phyloP scores from a whole-genome alignment of 345 rosid species.

The Kandelia obovata region DNA sequence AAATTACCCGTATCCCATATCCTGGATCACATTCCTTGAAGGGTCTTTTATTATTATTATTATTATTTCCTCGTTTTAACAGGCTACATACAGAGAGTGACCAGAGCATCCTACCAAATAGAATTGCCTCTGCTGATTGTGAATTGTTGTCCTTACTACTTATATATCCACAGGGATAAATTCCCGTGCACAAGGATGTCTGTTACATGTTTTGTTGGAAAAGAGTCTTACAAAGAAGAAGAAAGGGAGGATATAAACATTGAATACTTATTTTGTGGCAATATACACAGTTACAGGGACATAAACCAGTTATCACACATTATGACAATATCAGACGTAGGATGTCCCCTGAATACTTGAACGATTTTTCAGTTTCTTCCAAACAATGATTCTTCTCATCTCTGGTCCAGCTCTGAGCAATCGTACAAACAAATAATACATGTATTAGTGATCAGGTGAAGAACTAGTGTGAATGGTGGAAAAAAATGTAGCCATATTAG shows the following conservation, averaged over 20 bases:
- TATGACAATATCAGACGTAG: slow-evolving; percentile 70
- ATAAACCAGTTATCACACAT: slow-evolving; percentile 19
- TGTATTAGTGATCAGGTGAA: slow-evolving; percentile 1
- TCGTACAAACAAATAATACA: not conserved
- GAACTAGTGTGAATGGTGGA: not conserved
- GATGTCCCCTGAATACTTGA: slow-evolving; percentile 80
- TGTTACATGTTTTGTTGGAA: no score
- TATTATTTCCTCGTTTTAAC: not conserved
- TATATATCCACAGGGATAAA: no score
- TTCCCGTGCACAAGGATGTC: no score
- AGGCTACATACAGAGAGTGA: slow-evolving; percentile 40
- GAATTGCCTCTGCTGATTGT: slow-evolving; percentile 62
- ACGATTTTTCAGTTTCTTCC: slow-evolving; percentile 91
- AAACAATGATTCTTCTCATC: slow-evolving; percentile 88
- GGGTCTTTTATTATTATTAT: no score
- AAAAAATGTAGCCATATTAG: not conserved
- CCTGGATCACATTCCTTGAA: no score
- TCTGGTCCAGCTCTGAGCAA: slow-evolving; percentile 69
- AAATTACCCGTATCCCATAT: no score
- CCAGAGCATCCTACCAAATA: slow-evolving; percentile 33
- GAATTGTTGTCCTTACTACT: not conserved
- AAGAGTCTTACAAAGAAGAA: no score
- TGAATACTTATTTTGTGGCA: no score
- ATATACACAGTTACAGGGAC: not conserved
- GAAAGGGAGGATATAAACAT: no score